A percentile compares a stretch with the other conserved stretches of the same genome.
Conservation (phyloP, 2,329 filamentous ascomycete species). For the Ascochyta pisi region DNA sequence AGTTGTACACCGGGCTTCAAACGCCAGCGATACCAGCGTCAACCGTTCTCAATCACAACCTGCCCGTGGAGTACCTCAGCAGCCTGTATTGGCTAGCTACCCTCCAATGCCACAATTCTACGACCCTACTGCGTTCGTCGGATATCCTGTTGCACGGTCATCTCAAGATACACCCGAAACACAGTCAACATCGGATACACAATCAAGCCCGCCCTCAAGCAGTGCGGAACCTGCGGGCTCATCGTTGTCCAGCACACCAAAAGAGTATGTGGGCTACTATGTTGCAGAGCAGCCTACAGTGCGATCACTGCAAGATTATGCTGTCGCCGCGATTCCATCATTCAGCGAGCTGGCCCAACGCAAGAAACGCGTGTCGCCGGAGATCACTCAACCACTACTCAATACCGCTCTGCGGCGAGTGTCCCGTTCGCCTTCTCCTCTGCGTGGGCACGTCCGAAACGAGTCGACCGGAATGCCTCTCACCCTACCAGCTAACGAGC, state of each 20-base stretch:
- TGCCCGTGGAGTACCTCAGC: constrained; percentile 52
- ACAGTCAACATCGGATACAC: constrained; percentile 28
- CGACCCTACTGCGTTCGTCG: constrained; percentile 38
- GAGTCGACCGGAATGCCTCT: constrained; percentile 44
- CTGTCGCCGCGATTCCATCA: constrained; percentile 44
- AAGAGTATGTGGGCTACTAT: constrained; percentile 60
- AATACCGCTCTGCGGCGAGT: constrained; percentile 45
- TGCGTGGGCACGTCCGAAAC: constrained; percentile 52
- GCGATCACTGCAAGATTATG: constrained; percentile 49
- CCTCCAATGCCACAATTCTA: constrained; percentile 44
- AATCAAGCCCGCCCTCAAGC: constrained; percentile 29
- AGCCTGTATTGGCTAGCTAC: constrained; percentile 51
- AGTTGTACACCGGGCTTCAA: constrained; percentile 52
- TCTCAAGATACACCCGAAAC: constrained; percentile 36
- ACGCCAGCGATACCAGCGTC: constrained; percentile 53
- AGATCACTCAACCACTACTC: constrained; percentile 49
- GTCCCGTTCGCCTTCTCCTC: constrained; percentile 57
- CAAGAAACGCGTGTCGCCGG: constrained; percentile 52
- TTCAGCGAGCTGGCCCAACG: constrained; percentile 52
- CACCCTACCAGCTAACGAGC: constrained; percentile 17
- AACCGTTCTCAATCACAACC: constrained; percentile 59
- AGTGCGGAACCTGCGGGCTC: constrained; percentile 29
- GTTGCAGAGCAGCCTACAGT: constrained; percentile 53
- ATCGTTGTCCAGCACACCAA: constrained; percentile 50
- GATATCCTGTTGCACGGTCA: constrained; percentile 45